Percentiles rank a stretch among this genome's conserved stretches.
phyloP scores from a whole-genome alignment of 2,329 filamentous ascomycete genomes.

The Xylaria arbuscula region DNA sequence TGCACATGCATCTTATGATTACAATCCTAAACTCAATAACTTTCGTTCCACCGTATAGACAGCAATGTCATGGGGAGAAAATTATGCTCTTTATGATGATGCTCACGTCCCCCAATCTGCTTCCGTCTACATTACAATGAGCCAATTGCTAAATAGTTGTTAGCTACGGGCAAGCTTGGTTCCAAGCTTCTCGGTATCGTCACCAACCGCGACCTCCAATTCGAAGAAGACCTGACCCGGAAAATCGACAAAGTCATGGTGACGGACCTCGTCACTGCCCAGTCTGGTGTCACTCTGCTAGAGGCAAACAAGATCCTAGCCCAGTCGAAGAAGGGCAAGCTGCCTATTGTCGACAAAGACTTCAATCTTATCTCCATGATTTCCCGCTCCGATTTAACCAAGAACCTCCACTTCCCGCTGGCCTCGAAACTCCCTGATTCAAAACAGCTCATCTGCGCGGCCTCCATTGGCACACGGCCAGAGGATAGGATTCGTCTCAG shows the following conservation, averaged over 20 bases:
- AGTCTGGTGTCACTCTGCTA: conserved; percentile 80
- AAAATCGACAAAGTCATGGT: conserved; percentile 93
- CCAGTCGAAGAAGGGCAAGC: conserved; percentile 98
- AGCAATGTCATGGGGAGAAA: conserved; percentile 86
- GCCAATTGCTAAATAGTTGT: conserved; percentile 53
- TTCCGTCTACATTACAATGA: conserved; percentile 32
- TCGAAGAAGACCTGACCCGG: conserved; percentile 79
- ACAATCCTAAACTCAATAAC: conserved; percentile 85
- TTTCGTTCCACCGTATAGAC: conserved; percentile 99
- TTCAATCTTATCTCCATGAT: conserved; percentile 92
- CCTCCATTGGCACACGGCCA: conserved; percentile 92
- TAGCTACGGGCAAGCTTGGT: conserved; percentile 90
- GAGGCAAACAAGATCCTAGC: conserved; percentile 95
- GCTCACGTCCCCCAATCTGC: conserved; percentile 23
- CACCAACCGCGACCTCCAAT: conserved; percentile 97
- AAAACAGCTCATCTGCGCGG: conserved; percentile 96
- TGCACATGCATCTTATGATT: conserved; percentile 72
- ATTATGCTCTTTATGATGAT: conserved; percentile 61
- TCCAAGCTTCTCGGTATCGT: conserved; percentile 98
- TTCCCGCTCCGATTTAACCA: conserved; percentile 94
- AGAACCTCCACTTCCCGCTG: conserved; percentile 96
- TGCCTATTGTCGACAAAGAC: conserved; percentile 86
- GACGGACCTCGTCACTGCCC: conserved; percentile 90
- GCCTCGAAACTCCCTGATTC: conserved; percentile 96
- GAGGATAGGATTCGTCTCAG: conserved; percentile 89